Evolutionary conservation across 371 early-diverging fungal genomes (phyloP).

Genomic region (Mucor circinelloides): DNA sequence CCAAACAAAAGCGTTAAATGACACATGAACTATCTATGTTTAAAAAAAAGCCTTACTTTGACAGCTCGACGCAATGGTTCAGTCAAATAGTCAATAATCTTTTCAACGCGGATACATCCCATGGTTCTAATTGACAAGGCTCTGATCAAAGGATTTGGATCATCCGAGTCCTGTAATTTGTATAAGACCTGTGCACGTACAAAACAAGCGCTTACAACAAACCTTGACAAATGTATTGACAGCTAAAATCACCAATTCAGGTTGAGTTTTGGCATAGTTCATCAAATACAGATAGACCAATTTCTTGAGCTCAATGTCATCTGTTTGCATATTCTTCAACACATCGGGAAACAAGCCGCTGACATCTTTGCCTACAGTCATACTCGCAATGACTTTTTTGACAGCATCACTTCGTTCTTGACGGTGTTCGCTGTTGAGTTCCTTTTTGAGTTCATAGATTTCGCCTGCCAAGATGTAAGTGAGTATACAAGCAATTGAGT

Average conservation of each 20-base stretch:
- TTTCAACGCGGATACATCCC: conserved; percentile 95
- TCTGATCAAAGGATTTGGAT: conserved; percentile 91
- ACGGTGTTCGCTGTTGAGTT: conserved; percentile 94
- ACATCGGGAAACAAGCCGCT: conserved; percentile 92
- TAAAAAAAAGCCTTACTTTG: background rate
- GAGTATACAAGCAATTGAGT: no score
- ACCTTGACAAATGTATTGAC: conserved; percentile 97
- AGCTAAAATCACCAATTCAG: conserved; percentile 96
- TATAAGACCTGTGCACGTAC: background rate
- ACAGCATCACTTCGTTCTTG: conserved; percentile 96
- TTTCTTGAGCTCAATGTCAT: conserved; percentile 95
- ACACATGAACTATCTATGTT: no score
- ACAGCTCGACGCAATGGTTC: conserved; percentile 89
- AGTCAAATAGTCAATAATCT: conserved; percentile 83
- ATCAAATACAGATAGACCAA: conserved; percentile 90
- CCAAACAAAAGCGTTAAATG: no score
- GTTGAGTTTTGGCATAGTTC: conserved; percentile 95
- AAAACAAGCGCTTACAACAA: background rate
- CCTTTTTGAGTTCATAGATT: conserved; percentile 93
- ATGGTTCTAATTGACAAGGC: conserved; percentile 96
- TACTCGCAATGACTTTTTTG: conserved; percentile 93
- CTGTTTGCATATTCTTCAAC: conserved; percentile 98
- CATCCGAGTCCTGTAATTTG: conserved; percentile 84
- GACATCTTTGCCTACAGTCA: conserved; percentile 92
- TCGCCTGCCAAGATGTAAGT: conserved; percentile 69